Evolutionary conservation across 495 filamentous ascomycete species (phyloP), one percentile per base, ranked within the genome.

Genomic region (Emericellopsis terricola): DNA sequence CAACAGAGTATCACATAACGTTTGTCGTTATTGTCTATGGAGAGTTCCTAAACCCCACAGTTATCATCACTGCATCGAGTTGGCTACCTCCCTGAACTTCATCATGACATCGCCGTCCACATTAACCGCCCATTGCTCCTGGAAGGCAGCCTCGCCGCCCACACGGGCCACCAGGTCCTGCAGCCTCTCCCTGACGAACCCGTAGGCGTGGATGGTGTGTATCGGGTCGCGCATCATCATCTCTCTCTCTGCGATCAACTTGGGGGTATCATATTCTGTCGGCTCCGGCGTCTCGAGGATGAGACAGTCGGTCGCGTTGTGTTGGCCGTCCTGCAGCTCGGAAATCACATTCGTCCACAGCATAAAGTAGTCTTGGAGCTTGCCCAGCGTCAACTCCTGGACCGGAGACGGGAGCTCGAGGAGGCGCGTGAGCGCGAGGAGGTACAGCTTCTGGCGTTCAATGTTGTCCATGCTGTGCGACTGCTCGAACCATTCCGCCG

Each of bases 401-500:
- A 62, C 49, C 0, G 65, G 65, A 15, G 57, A 59, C 18, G 65
- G 62, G 2, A 78, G 57, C 41, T 81, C 73, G 10, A 87, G 69
- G 17, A 94, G 63, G 23, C 77, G 69, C 7, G 89, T 92, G 15
- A 94, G 64, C 4, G 72, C 87, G 2, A 97, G 65, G 30, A 68
- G 73, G 41, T 76, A 79, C 8, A 94, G 64, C 53, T 97, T 97
- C 53, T 79, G 71, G 28, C 75, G 66, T 20, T 66, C 71, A 3
- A 69, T 59, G 50, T 83, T 73, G 27, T 69, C 73, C 51, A 91
- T 83, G 49, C 70, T 76, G 45, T 89, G 81, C 44, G 91, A 81
- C 43, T 86, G 77, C 23, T 56, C 52, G 56, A 94, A 92, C 89
- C 89, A 97, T 51, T 91, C 84, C 1, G 65, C 60, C 27, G 82